Evolutionary conservation across 2,329 filamentous ascomycete species (phyloP).

Genomic region (Pseudocercospora vitis): DNA sequence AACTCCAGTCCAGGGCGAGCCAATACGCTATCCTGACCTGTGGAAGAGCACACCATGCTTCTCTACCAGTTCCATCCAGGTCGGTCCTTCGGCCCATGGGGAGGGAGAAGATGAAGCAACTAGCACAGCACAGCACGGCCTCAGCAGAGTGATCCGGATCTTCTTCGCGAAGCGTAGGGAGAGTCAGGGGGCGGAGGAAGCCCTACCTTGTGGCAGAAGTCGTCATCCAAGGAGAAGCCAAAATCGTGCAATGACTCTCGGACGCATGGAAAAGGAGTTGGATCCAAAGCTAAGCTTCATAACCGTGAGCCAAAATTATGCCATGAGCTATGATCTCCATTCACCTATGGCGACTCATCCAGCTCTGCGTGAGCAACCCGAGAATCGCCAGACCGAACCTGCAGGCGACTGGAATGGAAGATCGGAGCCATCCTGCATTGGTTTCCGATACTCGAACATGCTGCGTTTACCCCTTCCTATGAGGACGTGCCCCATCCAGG

Average conservation of each 20-base stretch:
- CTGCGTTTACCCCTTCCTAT: not conserved
- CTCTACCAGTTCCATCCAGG: too few species aligned
- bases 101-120: not conserved
- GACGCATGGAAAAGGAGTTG: not conserved
- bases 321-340: too few species aligned
- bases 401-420: too few species aligned
- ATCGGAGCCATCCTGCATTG: not conserved
- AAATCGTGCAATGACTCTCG: not conserved
- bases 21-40: too few species aligned
- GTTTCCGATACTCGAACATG: not conserved
- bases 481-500: not conserved
- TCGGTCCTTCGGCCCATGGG: not conserved
- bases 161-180: not conserved
- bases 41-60: too few species aligned
- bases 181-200: too few species aligned
- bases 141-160: not conserved
- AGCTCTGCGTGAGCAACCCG: not conserved
- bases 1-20: too few species aligned
- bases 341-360: too few species aligned
- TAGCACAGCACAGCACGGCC: not conserved
- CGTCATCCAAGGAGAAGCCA: not conserved
- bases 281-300: too few species aligned
- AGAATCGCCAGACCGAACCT: not conserved
- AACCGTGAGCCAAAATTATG: too few species aligned
- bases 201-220: not conserved